Base-by-base conservation (phyloP, 129 eudicot species). In the Helianthus tuberosus region DNA sequence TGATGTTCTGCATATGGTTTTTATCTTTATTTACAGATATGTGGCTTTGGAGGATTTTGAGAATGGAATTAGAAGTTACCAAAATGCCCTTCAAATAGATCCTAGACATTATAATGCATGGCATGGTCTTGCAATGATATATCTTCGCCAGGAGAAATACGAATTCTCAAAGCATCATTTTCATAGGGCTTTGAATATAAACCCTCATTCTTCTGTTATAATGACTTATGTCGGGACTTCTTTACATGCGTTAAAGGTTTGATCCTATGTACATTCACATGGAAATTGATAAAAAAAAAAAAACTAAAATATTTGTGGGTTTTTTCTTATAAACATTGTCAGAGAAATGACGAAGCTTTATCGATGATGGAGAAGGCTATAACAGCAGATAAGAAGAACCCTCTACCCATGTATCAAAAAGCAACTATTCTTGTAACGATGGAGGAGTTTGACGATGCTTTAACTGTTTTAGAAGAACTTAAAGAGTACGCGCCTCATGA, bases 41-140 rank as follows among this genome's bases (percentile, higher is more conserved):
- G 97, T 91, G 63, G 99, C 97, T 25, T 76, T 95, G 60, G 99
- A 95, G 80, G 99, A 95, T 84, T 91, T 86, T 75, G 97, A 95
- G 67, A 95, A 80, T 69, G 96, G 94, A 74, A 87, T 95, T 39
- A 89, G 74, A 74, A 85, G 99, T 80, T 95, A 91, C 86, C 97
- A 89, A 50, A 88, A 75, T 78, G 99, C 99, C 67, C 92, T 95
- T 75, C 84, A 86, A 53, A 71, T 91, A 55, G 99, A 95, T 66
- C 75, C 86, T n/a, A 84, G 99, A 69, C 99, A 95, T 85, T 91
- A 95, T 64, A 95, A 91, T 23, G 96, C 99, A 36, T 95, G 99
- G 99, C 87, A 95, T 80, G 99, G 99, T 27, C 99, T 95, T 58
- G 99, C 97, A 69, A 95, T 95, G 97, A 77, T 95, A 63, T 95